These are phyloP conservation scores for Melanogaster broomeanus DNA, from an alignment of 768 basidiomycete genomes.

Conservation along the genomic window DNA sequence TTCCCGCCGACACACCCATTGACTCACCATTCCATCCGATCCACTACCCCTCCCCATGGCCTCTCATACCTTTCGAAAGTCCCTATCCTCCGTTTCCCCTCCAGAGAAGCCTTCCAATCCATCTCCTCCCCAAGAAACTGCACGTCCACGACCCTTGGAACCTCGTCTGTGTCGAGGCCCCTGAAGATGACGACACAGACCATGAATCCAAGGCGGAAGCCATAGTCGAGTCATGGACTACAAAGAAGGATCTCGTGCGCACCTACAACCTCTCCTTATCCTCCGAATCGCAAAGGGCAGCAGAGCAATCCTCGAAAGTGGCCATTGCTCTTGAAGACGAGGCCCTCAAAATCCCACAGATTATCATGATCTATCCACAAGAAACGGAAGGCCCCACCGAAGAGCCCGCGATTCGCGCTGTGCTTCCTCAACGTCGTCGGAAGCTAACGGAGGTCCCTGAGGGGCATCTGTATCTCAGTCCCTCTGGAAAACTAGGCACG, in stretches of 20 bases:
- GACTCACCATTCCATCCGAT: conserved; percentile 29
- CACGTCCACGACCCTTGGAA: conserved; percentile 46
- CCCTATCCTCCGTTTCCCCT: conserved; percentile 25
- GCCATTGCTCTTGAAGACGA: conserved; percentile 8
- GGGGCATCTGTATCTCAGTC: conserved; percentile 52
- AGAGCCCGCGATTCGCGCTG: conserved; percentile 28
- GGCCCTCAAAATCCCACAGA: neutral
- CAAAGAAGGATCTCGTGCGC: conserved; percentile 27
- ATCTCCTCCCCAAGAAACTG: conserved; percentile 42
- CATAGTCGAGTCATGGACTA: conserved; percentile 19
- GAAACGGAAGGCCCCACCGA: conserved; percentile 23
- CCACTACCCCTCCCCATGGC: conserved; percentile 43
- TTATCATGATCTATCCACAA: conserved; percentile 22
- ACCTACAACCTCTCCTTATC: conserved; percentile 31
- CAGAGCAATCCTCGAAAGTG: conserved; percentile 3
- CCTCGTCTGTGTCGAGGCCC: conserved; percentile 21
- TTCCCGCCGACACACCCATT: neutral
- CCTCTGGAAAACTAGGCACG: conserved; percentile 34
- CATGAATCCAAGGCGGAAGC: neutral
- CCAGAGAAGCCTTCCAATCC: conserved; percentile 32
- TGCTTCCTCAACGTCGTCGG: conserved; percentile 27
- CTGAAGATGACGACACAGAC: neutral
- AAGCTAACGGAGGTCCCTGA: conserved; percentile 28
- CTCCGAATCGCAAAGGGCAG: conserved; percentile 5
- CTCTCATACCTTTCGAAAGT: conserved; percentile 37